Evolutionary conservation across 805 yeast species (phyloP).

Genomic region (Ogataea zsoltii): DNA sequence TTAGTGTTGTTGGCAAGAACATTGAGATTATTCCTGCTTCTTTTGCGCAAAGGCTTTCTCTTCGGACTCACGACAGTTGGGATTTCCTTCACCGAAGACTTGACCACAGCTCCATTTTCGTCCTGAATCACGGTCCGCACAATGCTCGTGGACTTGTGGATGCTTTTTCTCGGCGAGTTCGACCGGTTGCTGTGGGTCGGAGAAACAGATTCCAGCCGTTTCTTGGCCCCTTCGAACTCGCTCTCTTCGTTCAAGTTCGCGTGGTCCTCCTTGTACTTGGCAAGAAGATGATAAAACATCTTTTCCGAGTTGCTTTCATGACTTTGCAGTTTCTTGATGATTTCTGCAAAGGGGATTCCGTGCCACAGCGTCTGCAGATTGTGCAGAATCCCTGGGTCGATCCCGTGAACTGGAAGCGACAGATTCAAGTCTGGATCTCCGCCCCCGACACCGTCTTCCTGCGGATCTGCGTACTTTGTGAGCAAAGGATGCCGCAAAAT

Average conservation of each 20-base stretch:
- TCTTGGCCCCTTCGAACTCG: slow-evolving; percentile 19
- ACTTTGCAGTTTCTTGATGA: slow-evolving; percentile 30
- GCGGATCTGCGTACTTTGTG: slow-evolving; percentile 49
- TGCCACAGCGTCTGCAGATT: slow-evolving; percentile 61
- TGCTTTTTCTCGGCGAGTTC: slow-evolving; percentile 9
- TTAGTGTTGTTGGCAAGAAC: slow-evolving; percentile 18
- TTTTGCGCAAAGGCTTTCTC: slow-evolving; percentile 15
- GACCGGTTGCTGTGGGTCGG: slow-evolving; percentile 7
- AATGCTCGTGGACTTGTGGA: slow-evolving; percentile 30
- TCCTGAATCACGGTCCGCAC: slow-evolving; percentile 36
- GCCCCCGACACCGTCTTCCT: slow-evolving; percentile 19
- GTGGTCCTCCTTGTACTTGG: slow-evolving; percentile 35
- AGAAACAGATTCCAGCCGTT: slow-evolving; percentile 9
- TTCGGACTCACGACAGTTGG: slow-evolving; percentile 33
- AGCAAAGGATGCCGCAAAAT: slow-evolving; percentile 62
- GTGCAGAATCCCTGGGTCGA: slow-evolving; percentile 52
- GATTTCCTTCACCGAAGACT: slow-evolving; percentile 31
- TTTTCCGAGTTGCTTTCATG: slow-evolving; percentile 34
- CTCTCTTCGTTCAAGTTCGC: slow-evolving; percentile 12
- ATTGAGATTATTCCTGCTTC: slow-evolving; percentile 14
- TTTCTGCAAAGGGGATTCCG: slow-evolving; percentile 43
- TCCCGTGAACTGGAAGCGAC: slow-evolving; percentile 29
- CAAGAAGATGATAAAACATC: slow-evolving; percentile 37
- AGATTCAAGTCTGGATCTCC: slow-evolving; percentile 26
- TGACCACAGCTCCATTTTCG: slow-evolving; percentile 33